These are phyloP conservation scores for Leishmania mexicana DNA, from an alignment of 208 protist species.

Conservation along the genomic window DNA sequence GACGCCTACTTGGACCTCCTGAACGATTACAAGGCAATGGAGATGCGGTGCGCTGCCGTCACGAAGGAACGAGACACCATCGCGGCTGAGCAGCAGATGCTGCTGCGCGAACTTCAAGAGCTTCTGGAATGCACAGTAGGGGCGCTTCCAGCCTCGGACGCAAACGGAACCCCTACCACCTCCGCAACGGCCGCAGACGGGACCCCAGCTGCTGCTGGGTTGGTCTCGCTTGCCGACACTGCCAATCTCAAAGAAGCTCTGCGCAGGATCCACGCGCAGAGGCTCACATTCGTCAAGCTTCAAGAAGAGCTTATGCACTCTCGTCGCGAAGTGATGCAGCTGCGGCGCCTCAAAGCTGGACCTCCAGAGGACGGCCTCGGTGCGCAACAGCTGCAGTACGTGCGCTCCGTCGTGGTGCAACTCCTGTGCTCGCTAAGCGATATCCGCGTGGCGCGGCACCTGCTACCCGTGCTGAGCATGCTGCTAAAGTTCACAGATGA, in stretches of 20 bases:
- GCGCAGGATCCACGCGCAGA: constrained; percentile 22
- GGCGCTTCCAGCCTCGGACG: neutral
- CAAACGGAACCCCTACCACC: neutral
- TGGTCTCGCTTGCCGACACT: constrained; percentile 1
- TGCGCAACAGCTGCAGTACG: constrained; percentile 68
- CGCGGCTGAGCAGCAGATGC: constrained; percentile 30
- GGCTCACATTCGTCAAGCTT: constrained; percentile 3
- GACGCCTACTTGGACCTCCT: constrained; percentile 57
- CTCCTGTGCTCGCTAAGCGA: constrained; percentile 66
- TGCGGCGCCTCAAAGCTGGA: constrained; percentile 14
- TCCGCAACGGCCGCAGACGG: neutral
- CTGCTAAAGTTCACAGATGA: constrained; percentile 62
- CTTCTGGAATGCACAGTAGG: constrained; percentile 3
- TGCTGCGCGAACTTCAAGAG: constrained; percentile 26
- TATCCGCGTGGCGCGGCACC: constrained; percentile 43
- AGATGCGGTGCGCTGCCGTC: constrained; percentile 21
- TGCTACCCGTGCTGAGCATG: constrained; percentile 80
- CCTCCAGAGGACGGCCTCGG: constrained; percentile 34
- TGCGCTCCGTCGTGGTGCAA: constrained; percentile 71
- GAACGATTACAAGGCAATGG: constrained; percentile 54
- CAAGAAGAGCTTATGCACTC: constrained; percentile 23
- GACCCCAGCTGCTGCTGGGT: neutral
- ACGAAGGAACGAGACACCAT: constrained; percentile 38
- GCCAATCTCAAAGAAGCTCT: constrained; percentile 7
- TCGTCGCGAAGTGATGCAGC: constrained; percentile 19